These are phyloP conservation scores for Lolium multiflorum DNA, from an alignment of 176 grass and related monocot genomes.

Conservation along the genomic window DNA sequence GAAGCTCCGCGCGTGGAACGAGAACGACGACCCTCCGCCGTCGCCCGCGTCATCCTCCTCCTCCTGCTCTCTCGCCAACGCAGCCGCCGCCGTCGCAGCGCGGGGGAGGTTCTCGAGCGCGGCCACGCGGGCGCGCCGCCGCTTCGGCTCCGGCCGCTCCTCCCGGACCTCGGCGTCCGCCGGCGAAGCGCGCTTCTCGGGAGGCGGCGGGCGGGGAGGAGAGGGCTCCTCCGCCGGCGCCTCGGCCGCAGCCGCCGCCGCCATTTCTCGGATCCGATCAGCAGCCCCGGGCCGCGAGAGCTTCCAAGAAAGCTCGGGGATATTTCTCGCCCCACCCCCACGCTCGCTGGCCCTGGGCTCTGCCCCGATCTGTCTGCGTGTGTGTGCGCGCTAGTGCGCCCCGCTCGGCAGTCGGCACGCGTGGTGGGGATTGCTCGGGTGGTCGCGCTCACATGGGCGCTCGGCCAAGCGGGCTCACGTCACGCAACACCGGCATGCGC, in stretches of 20 bases:
- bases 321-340: neutral
- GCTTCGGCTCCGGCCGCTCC: slow-evolving; percentile 43
- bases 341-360: neutral
- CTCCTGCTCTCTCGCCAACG: neutral
- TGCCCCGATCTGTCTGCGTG: slow-evolving; percentile 37
- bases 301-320: slow-evolving; percentile 17
- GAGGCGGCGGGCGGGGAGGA: neutral
- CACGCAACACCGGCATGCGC: slow-evolving; percentile 7
- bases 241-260: slow-evolving; percentile 41
- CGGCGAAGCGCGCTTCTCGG: slow-evolving; percentile 38
- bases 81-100: neutral
- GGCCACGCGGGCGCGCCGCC: slow-evolving; percentile 42
- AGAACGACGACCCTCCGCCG: slow-evolving; percentile 30
- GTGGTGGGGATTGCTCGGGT: slow-evolving; percentile 40
- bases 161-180: neutral
- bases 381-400: slow-evolving; percentile 8
- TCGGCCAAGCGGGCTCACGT: slow-evolving; percentile 21
- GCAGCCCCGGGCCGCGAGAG: neutral
- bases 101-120: slow-evolving; percentile 52
- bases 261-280: slow-evolving; percentile 20
- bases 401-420: slow-evolving; percentile 8
- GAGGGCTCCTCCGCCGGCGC: neutral
- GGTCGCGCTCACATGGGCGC: slow-evolving; percentile 51
- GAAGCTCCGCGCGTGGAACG: slow-evolving; percentile 52
- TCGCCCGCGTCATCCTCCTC: neutral